Conservation (phyloP, 2,329 filamentous ascomycete species). For the Pseudocercospora pini-densiflorae region DNA sequence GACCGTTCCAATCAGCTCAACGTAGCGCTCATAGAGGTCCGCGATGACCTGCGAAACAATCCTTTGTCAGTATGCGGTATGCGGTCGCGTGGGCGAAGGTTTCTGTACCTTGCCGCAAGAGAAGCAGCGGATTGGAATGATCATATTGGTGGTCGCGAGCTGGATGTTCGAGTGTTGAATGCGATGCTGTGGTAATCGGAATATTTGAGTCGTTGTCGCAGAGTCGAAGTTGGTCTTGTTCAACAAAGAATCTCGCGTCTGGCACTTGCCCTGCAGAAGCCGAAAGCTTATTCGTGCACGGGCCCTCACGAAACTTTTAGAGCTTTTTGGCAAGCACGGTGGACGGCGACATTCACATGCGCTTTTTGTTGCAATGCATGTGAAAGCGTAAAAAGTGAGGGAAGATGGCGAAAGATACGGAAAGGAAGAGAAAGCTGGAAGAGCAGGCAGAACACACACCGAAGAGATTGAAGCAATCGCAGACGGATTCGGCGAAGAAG, state of each 20-base stretch:
- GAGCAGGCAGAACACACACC: slow-evolving; percentile 23
- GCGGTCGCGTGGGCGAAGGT: background rate
- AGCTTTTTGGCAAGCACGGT: slow-evolving; percentile 17
- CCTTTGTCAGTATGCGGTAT: slow-evolving; percentile 8
- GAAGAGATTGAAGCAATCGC: slow-evolving; percentile 29
- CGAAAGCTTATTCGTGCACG: slow-evolving; percentile 13
- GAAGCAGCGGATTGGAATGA: slow-evolving; percentile 98
- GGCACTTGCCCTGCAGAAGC: slow-evolving; percentile 6
- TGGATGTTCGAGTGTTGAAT: background rate
- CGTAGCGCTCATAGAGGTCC: slow-evolving; percentile 96
- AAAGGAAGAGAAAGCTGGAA: slow-evolving; percentile 31
- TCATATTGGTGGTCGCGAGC: slow-evolving; percentile 68
- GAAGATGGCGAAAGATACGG: slow-evolving; percentile 25
- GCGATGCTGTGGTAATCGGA: background rate
- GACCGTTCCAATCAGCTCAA: slow-evolving; percentile 81
- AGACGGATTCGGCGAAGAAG: slow-evolving; percentile 20
- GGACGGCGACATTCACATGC: background rate
- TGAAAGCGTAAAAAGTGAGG: background rate
- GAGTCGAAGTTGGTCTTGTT: slow-evolving; percentile 11
- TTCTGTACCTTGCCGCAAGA: slow-evolving; percentile 90
- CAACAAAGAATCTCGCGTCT: slow-evolving; percentile 8
- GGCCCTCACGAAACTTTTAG: slow-evolving; percentile 20
- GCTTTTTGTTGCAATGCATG: background rate
- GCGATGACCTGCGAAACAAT: slow-evolving; percentile 74
- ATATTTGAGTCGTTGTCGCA: slow-evolving; percentile 13